Evolutionary conservation across 2,329 filamentous ascomycete genomes (phyloP).

Genomic region (Stagonosporopsis rhizophila): DNA sequence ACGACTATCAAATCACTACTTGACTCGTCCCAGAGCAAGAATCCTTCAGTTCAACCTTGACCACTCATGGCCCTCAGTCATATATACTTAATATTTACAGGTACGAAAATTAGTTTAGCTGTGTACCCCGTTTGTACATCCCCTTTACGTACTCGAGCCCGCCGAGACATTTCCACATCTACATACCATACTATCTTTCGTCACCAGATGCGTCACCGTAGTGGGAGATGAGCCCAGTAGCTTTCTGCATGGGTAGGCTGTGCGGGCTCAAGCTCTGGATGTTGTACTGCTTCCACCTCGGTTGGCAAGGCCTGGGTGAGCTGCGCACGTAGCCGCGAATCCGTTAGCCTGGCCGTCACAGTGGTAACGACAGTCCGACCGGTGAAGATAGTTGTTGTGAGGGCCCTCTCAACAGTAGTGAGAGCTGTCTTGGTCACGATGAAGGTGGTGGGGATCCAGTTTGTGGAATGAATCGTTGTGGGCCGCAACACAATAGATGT

Average conservation of each 20-base stretch:
- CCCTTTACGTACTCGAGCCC: background rate
- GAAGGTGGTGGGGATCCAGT: background rate
- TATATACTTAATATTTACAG: too few species aligned
- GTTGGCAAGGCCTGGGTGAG: background rate
- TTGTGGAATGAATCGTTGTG: constrained; percentile 9
- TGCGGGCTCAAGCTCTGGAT: background rate
- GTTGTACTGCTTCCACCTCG: background rate
- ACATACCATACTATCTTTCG: background rate
- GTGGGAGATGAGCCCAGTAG: background rate
- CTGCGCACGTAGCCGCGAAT: background rate
- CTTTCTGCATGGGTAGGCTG: background rate
- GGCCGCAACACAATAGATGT: constrained; percentile 10
- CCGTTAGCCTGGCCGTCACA: background rate
- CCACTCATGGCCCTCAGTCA: too few species aligned
- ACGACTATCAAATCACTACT: too few species aligned
- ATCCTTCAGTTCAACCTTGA: too few species aligned
- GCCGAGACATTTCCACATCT: background rate
- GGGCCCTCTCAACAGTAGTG: background rate
- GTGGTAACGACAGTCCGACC: constrained; percentile 1
- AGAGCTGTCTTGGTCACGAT: background rate
- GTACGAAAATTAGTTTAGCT: too few species aligned
- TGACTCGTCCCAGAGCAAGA: too few species aligned
- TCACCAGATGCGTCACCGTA: background rate
- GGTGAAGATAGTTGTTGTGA: constrained; percentile 4
- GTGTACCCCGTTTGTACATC: too few species aligned